These are phyloP conservation scores for Brassica cretica DNA, from an alignment of 345 rosid genomes.

Conservation along the genomic window DNA sequence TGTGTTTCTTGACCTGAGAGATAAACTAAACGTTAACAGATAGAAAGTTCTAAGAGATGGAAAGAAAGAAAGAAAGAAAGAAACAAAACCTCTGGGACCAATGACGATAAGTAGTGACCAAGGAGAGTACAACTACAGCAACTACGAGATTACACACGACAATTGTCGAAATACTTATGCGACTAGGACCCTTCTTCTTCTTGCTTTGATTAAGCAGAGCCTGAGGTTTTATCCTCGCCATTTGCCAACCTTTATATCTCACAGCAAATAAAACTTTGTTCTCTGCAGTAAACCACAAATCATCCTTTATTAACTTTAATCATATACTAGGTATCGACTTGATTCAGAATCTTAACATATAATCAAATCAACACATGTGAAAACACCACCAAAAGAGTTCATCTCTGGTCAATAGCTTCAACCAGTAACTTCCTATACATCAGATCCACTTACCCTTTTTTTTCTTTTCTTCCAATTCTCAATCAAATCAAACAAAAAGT, in stretches of 20 bases:
- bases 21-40: slow-evolving; percentile 5
- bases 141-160: slow-evolving; percentile 50
- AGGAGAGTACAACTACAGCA: slow-evolving; percentile 48
- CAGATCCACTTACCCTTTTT: slow-evolving; percentile 23
- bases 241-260: slow-evolving; percentile 21
- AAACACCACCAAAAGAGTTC: not conserved
- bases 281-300: slow-evolving; percentile 25
- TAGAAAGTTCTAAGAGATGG: slow-evolving; percentile 7
- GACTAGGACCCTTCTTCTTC: slow-evolving; percentile 75
- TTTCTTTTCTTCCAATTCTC: not conserved
- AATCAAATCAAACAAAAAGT: not conserved
- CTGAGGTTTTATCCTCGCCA: slow-evolving; percentile 90
- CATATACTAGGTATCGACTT: not conserved
- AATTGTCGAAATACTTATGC: slow-evolving; percentile 56
- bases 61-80: not conserved
- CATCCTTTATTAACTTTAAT: slow-evolving; percentile 2
- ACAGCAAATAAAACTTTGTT: slow-evolving; percentile 3
- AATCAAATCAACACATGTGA: not conserved
- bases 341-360: slow-evolving; percentile 13
- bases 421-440: slow-evolving; percentile 14
- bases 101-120: slow-evolving; percentile 59
- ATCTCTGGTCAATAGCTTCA: not conserved
- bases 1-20: slow-evolving; percentile 43
- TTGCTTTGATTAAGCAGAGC: slow-evolving; percentile 77
- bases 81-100: slow-evolving; percentile 59